Base-by-base conservation (phyloP, 225 moss, liverwort and hornwort genomes). In the Anthoceros angustus region DNA sequence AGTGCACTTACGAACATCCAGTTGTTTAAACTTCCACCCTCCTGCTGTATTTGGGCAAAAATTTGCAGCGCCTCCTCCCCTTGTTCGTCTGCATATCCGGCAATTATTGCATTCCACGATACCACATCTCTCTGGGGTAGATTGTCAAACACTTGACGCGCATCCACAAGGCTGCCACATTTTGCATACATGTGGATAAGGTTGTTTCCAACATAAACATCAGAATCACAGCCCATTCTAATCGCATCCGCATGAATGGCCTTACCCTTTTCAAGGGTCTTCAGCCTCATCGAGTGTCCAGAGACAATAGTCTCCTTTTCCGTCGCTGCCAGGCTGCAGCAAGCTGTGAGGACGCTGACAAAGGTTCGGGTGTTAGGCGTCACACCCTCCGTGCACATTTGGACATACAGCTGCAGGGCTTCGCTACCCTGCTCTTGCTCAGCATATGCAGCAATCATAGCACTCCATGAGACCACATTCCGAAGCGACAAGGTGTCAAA, bases 301-400 rank as follows among this genome's bases (percentile, higher is more conserved):
- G 43, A 48, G 26, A 62, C 46, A 5, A 21, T 25, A 7, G 62
- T 14, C 15, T 68, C 73, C 68, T 73, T 63, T 16, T 73, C 73
- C 25, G 63, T 63, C n/a, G 63, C 32, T 18, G 62, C 67, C 15
- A 18, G 60, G 42, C 63, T 61, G 68, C 72, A 43, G 61, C 62
- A 68, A 0, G 67, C 72, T 60, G 67, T 61, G 40, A 72, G 72
- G 39, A 68, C 25, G 2, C 18, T 32, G 9, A 62, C 62, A 69
- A 62, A 69, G 40, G 69, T 69, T 42, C 40, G 38, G 8, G 9
- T 3, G 15, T 26, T 63, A 8, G 41, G 38, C 25, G 32, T 16
- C 4, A 62, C 6, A 42, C 41, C 62, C 41, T 69, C 69, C 20
- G 10, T 6, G 14, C 9, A 16, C 69, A 69, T 69, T 14, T 69